Percentiles rank a stretch among this genome's conserved stretches.
These are phyloP conservation scores for Lagenidium giganteum DNA, from an alignment of 352 stramenopile species.

Conservation along the genomic window DNA sequence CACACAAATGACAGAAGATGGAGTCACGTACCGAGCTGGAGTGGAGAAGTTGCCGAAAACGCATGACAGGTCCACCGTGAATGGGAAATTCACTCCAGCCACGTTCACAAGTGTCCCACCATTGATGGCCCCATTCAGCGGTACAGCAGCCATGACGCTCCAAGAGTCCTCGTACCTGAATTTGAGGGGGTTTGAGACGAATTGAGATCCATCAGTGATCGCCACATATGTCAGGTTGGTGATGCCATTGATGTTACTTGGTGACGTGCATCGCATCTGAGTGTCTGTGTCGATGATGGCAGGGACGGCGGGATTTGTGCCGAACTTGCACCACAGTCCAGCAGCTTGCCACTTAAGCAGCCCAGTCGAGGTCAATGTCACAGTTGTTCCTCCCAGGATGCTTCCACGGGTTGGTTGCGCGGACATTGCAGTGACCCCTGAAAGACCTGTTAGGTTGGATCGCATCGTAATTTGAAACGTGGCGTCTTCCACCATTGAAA, in stretches of 20 bases:
- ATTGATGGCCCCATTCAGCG: constrained; percentile 20
- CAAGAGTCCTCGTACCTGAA: constrained; percentile 46
- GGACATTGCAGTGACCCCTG: constrained; percentile 10
- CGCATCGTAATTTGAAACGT: constrained; percentile 35
- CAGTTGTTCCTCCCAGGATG: constrained; percentile 29
- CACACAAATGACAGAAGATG: constrained; percentile 1
- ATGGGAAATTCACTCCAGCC: constrained; percentile 10
- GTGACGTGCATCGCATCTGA: constrained; percentile 31
- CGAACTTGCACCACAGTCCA: constrained; percentile 62
- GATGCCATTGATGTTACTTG: constrained; percentile 16
- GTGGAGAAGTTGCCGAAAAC: constrained; percentile 7
- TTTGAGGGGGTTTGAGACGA: constrained; percentile 54
- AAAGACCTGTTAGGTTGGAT: constrained; percentile 20
- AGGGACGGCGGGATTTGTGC: constrained; percentile 23
- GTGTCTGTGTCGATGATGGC: constrained; percentile 32
- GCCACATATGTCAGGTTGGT: constrained; percentile 33
- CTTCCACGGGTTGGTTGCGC: constrained; percentile 29
- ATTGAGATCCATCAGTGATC: constrained; percentile 42
- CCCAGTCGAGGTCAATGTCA: too few relatives aligned
- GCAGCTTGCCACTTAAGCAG: too few relatives aligned
- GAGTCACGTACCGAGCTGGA: constrained; percentile 2
- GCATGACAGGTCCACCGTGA: constrained; percentile 9
- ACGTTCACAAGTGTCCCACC: constrained; percentile 34
- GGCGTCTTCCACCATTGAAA: constrained; percentile 32
- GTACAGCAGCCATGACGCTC: constrained; percentile 19